A percentile compares a stretch with the other conserved stretches of the same genome.
phyloP scores from a whole-genome alignment of 495 filamentous ascomycete species.

The Penicillium roqueforti region DNA sequence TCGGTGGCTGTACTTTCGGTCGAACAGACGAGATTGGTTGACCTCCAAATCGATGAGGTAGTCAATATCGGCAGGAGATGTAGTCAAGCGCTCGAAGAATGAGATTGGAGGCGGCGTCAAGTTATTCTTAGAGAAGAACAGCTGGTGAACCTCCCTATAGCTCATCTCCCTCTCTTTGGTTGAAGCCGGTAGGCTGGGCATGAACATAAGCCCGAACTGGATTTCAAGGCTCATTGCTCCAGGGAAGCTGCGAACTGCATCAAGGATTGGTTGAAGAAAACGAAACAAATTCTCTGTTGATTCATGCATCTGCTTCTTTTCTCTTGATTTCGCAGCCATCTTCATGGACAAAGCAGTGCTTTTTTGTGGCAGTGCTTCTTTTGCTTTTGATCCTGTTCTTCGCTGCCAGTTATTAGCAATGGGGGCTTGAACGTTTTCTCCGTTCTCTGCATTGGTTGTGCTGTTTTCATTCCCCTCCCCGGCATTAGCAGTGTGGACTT shows the following conservation, averaged over 20 bases:
- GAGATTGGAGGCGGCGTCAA: neutral
- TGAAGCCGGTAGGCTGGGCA: conserved; percentile 16
- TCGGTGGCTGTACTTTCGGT: conserved; percentile 19
- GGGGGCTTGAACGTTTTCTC: neutral
- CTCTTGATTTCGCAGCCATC: neutral
- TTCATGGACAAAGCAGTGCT: neutral
- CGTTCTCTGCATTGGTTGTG: neutral
- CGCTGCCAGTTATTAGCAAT: neutral
- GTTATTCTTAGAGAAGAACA: neutral
- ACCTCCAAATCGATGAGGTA: conserved; percentile 33
- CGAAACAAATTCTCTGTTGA: conserved; percentile 18
- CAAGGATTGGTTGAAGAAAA: conserved; percentile 20
- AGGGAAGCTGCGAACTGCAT: conserved; percentile 27
- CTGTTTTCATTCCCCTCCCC: neutral
- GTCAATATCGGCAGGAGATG: conserved; percentile 34
- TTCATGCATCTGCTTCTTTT: conserved; percentile 1
- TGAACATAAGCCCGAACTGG: conserved; percentile 35
- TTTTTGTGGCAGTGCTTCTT: neutral
- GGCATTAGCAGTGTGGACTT: neutral
- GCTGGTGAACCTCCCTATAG: neutral
- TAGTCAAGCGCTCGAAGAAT: conserved; percentile 34
- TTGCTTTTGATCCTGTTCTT: neutral
- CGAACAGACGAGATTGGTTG: conserved; percentile 29
- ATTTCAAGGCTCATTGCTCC: conserved; percentile 32
- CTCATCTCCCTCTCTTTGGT: conserved; percentile 14